A percentile compares a stretch with the other conserved stretches of the same genome.
Conservation (phyloP, 148 eudicot genomes). For the Euryodendron excelsum region DNA sequence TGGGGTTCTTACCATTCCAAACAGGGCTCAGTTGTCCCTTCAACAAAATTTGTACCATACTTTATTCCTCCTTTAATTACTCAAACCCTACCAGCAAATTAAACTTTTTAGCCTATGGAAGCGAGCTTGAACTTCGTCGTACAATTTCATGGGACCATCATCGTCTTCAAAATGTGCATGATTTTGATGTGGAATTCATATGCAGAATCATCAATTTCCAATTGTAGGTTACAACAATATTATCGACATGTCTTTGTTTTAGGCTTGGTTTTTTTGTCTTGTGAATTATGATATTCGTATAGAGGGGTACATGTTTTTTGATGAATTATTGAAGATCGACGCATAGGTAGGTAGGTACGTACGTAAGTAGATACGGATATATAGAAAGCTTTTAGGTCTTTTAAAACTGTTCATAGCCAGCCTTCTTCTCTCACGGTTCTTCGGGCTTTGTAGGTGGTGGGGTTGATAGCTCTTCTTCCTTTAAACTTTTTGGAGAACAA, state of each 20-base stretch:
- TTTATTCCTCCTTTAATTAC: no score
- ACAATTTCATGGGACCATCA: slow-evolving; percentile 5
- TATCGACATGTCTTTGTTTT: neutral
- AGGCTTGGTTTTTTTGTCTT: neutral
- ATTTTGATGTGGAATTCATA: slow-evolving; percentile 1
- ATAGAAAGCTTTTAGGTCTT: neutral
- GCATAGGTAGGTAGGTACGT: no score
- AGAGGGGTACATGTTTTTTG: neutral
- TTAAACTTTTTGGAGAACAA: neutral
- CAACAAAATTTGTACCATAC: neutral
- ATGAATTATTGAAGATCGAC: no score
- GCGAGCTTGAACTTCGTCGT: neutral
- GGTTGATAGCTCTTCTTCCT: neutral
- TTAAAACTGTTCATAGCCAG: slow-evolving; percentile 1
- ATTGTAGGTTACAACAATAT: neutral
- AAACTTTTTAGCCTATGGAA: neutral
- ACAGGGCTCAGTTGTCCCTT: neutral
- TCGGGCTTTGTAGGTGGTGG: neutral
- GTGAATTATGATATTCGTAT: neutral
- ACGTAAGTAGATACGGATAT: neutral
- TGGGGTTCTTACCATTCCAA: no score
- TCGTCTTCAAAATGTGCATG: neutral
- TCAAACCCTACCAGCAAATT: neutral
- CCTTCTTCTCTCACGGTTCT: neutral
- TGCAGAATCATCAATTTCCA: neutral